Evolutionary conservation across 371 early-diverging fungal genomes (phyloP).

Genomic region (Nematocida ironsii): DNA sequence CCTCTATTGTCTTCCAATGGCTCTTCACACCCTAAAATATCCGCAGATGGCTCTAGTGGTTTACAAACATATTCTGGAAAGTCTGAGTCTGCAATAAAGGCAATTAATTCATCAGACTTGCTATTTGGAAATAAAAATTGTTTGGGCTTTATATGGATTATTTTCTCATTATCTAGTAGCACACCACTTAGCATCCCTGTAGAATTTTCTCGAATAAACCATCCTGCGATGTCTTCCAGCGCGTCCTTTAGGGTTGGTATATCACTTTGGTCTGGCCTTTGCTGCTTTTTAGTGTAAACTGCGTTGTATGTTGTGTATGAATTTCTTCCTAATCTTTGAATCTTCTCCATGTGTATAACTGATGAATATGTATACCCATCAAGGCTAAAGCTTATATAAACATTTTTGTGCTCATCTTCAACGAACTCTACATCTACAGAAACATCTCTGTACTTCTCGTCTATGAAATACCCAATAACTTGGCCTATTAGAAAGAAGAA

Average conservation of each 20-base stretch:
- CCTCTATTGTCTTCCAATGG: slow-evolving; percentile 8
- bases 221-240: slow-evolving; percentile 23
- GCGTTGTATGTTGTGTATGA: slow-evolving; percentile 27
- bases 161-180: slow-evolving; percentile 24
- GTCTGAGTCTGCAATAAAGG: slow-evolving; percentile 18
- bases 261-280: neutral
- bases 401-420: neutral
- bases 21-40: slow-evolving; percentile 14
- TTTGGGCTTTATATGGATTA: slow-evolving; percentile 57
- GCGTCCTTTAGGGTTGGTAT: neutral
- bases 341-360: slow-evolving; percentile 27
- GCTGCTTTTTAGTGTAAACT: slow-evolving; percentile 44
- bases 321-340: slow-evolving; percentile 27
- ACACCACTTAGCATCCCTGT: slow-evolving; percentile 44
- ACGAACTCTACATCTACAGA: slow-evolving; percentile 32
- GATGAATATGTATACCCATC: slow-evolving; percentile 18
- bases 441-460: slow-evolving; percentile 27
- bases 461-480: slow-evolving; percentile 29
- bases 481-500: slow-evolving; percentile 19
- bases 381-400: slow-evolving; percentile 23
- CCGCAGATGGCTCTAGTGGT: neutral
- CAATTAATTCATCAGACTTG: neutral
- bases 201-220: slow-evolving; percentile 39
- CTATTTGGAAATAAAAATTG: neutral
- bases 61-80: slow-evolving; percentile 21